Evolutionary conservation across 257 asterid species (phyloP).

Genomic region (Knoxia roxburghii): DNA sequence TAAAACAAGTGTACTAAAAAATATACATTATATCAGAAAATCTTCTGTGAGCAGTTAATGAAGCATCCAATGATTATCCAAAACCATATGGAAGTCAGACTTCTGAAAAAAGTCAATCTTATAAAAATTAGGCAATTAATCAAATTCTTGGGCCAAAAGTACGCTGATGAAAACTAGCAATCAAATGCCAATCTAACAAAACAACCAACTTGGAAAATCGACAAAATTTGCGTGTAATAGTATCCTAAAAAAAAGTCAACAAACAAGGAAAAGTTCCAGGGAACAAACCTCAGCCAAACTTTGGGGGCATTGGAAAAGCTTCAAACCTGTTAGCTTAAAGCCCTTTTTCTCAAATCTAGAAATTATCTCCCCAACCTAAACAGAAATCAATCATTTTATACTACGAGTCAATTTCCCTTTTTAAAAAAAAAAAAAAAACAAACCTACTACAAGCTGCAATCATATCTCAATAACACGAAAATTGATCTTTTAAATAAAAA

Average conservation of each 20-base stretch:
- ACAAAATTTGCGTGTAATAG: background rate
- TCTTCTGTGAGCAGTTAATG: background rate
- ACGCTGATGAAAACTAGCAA: background rate
- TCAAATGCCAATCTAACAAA: background rate
- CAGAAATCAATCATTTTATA: background rate
- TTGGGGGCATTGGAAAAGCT: constrained; percentile 76
- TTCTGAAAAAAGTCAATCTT: background rate
- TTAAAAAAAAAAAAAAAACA: background rate
- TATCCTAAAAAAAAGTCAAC: background rate
- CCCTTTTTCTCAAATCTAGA: constrained; percentile 95
- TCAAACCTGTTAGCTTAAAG: constrained; percentile 74
- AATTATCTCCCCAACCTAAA: constrained; percentile 83
- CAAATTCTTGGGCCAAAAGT: background rate
- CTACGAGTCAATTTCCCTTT: constrained; percentile 8
- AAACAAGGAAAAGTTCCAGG: constrained; percentile 7
- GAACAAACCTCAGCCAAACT: constrained; percentile 77
- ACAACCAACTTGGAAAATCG: background rate
- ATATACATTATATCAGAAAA: background rate
- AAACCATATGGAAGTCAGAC: background rate
- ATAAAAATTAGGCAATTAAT: background rate
- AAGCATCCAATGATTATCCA: background rate
- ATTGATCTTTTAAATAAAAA: background rate
- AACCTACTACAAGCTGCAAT: background rate
- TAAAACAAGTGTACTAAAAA: background rate
- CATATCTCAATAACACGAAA: background rate